Conservation (phyloP, 2,329 filamentous ascomycete species). For the Exophiala spinifera region DNA sequence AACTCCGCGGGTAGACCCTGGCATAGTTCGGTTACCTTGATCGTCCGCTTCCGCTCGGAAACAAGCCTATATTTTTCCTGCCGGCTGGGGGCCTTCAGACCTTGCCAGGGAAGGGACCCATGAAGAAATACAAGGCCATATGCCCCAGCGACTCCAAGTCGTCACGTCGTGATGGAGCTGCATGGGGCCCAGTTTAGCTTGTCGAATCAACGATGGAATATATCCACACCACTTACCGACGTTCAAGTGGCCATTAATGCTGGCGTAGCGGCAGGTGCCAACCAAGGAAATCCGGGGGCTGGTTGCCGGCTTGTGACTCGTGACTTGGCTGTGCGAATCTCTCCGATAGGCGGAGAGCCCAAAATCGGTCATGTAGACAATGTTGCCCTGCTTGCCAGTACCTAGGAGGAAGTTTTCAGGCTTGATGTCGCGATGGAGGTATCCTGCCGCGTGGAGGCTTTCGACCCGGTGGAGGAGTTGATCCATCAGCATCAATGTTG, state of each 20-base stretch:
- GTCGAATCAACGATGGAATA: conserved; percentile 10
- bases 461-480: conserved; percentile 31
- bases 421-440: conserved; percentile 33
- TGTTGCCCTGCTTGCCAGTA: conserved; percentile 30
- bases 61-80: conserved; percentile 12
- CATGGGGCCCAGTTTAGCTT: conserved; percentile 4
- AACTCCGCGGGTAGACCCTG: conserved; percentile 27
- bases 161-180: conserved; percentile 10
- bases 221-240: conserved; percentile 18
- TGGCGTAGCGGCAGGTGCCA: conserved; percentile 28
- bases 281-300: conserved; percentile 16
- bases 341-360: conserved; percentile 22
- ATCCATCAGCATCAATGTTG: conserved; percentile 32
- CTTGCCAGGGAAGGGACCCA: conserved; percentile 68
- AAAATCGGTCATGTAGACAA: conserved; percentile 31
- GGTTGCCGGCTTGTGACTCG: conserved; percentile 12
- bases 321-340: conserved; percentile 1
- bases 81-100: conserved; percentile 53
- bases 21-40: conserved; percentile 26
- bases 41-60: conserved; percentile 28
- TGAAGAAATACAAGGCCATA: conserved; percentile 57
- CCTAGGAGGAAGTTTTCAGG: conserved; percentile 34
- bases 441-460: conserved; percentile 27
- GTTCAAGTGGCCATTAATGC: conserved; percentile 26
- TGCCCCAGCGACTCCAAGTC: neutral